Evolutionary conservation across 208 protist species (phyloP).

Genomic region (Naegleria gruberi): DNA sequence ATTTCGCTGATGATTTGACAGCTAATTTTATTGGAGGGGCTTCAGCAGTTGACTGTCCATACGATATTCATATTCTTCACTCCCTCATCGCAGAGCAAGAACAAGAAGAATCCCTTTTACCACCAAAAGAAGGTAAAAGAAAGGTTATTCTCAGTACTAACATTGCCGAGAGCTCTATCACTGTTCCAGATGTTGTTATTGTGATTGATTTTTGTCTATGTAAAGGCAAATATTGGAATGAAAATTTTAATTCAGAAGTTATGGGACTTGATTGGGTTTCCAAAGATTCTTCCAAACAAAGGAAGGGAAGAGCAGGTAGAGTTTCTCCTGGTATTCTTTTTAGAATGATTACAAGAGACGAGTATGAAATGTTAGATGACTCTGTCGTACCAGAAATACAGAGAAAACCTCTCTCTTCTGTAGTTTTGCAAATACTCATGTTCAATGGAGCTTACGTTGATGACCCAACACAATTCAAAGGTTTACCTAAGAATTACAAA

Average conservation of each 20-base stretch:
- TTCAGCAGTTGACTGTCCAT: slow-evolving; percentile 48
- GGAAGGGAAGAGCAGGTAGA: slow-evolving; percentile 86
- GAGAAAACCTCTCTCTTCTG: not conserved
- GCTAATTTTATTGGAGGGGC: slow-evolving; percentile 36
- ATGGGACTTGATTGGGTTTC: slow-evolving; percentile 74
- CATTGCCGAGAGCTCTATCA: slow-evolving; percentile 96
- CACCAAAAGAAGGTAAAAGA: slow-evolving; percentile 63
- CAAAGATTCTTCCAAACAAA: slow-evolving; percentile 83
- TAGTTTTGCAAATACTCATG: not conserved
- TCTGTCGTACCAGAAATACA: not conserved
- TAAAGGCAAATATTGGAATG: slow-evolving; percentile 70
- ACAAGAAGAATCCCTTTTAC: slow-evolving; percentile 81
- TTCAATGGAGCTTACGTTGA: too few species aligned
- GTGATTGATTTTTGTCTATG: slow-evolving; percentile 92
- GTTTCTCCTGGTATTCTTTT: slow-evolving; percentile 69
- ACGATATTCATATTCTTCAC: slow-evolving; percentile 78
- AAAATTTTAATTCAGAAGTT: slow-evolving; percentile 37
- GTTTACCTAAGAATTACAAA: not conserved
- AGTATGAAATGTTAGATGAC: not conserved
- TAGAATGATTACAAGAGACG: not conserved
- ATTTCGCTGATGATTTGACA: slow-evolving; percentile 68
- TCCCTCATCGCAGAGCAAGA: slow-evolving; percentile 74
- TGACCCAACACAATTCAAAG: too few species aligned
- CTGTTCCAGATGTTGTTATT: slow-evolving; percentile 82
- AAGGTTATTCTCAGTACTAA: slow-evolving; percentile 93